A percentile compares a stretch with the other conserved stretches of the same genome.
These are phyloP conservation scores for Stagonosporopsis chrysanthemi DNA, from an alignment of 2,329 filamentous ascomycete species.

Conservation along the genomic window DNA sequence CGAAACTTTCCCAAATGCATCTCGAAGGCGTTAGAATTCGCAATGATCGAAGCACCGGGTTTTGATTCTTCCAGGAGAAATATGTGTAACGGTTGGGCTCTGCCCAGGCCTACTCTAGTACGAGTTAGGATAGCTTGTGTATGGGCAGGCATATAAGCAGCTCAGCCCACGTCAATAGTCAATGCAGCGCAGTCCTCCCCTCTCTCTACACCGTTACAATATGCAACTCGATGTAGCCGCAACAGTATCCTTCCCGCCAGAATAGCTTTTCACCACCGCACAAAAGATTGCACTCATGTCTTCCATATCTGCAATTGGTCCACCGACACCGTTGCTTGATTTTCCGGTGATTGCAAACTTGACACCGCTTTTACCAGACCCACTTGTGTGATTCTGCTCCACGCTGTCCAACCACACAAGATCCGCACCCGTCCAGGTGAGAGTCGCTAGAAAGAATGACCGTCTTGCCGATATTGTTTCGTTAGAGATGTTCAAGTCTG, in stretches of 20 bases:
- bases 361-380: slow-evolving; percentile 24
- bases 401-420: slow-evolving; percentile 52
- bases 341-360: slow-evolving; percentile 65
- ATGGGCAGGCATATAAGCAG: too few species aligned
- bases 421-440: slow-evolving; percentile 22
- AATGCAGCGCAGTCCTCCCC: too few species aligned
- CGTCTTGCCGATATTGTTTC: too few species aligned
- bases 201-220: too few species aligned
- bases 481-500: too few species aligned
- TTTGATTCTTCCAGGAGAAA: slow-evolving; percentile 61
- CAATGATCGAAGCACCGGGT: slow-evolving; percentile 67
- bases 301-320: slow-evolving; percentile 47
- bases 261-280: slow-evolving; percentile 68
- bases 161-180: too few species aligned
- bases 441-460: too few species aligned
- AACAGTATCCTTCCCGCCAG: slow-evolving; percentile 72
- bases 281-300: slow-evolving; percentile 10
- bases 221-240: slow-evolving; percentile 72
- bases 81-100: too few species aligned
- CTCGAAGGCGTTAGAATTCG: background rate
- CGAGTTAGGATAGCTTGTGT: too few species aligned
- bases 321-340: slow-evolving; percentile 52
- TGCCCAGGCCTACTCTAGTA: too few species aligned
- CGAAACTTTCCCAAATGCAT: too few species aligned
- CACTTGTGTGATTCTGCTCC: slow-evolving; percentile 46